phyloP scores from a whole-genome alignment of 2,329 filamentous ascomycete genomes.

The Colletotrichum sublineola region DNA sequence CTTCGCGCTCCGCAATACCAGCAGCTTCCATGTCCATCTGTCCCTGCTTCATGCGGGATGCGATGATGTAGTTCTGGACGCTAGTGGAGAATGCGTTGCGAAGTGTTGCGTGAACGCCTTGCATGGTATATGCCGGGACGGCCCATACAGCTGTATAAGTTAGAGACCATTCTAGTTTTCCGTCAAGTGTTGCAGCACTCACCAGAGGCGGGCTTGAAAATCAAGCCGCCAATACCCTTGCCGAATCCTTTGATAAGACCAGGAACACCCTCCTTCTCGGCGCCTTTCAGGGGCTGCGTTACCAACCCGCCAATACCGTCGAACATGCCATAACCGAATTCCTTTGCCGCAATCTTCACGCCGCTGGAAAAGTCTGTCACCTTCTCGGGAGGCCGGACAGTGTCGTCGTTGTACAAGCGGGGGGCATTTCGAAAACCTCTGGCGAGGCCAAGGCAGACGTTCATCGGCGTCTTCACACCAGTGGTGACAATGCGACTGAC shows the following conservation, averaged over 20 bases:
- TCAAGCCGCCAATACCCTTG: conserved; percentile 84
- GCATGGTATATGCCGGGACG: conserved; percentile 84
- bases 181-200: conserved; percentile 48
- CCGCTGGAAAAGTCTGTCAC: conserved; percentile 84
- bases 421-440: conserved; percentile 92
- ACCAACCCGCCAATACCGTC: conserved; percentile 86
- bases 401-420: conserved; percentile 86
- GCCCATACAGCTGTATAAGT: conserved; percentile 69
- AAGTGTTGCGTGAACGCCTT: conserved; percentile 84
- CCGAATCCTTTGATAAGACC: conserved; percentile 85
- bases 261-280: conserved; percentile 59
- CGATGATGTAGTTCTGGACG: conserved; percentile 83
- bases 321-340: conserved; percentile 82
- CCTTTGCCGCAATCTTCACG: conserved; percentile 81
- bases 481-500: conserved; percentile 80
- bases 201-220: conserved; percentile 87
- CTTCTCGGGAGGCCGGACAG: conserved; percentile 81
- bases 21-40: conserved; percentile 72
- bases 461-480: conserved; percentile 85
- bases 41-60: conserved; percentile 82
- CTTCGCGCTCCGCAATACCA: conserved; percentile 69
- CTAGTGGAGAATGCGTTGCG: conserved; percentile 77
- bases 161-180: conserved; percentile 2
- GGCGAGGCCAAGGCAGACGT: conserved; percentile 84
- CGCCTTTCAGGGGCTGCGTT: conserved; percentile 78